Conservation (phyloP, 768 basidiomycete genomes). For the Filobasidium wieringae region DNA sequence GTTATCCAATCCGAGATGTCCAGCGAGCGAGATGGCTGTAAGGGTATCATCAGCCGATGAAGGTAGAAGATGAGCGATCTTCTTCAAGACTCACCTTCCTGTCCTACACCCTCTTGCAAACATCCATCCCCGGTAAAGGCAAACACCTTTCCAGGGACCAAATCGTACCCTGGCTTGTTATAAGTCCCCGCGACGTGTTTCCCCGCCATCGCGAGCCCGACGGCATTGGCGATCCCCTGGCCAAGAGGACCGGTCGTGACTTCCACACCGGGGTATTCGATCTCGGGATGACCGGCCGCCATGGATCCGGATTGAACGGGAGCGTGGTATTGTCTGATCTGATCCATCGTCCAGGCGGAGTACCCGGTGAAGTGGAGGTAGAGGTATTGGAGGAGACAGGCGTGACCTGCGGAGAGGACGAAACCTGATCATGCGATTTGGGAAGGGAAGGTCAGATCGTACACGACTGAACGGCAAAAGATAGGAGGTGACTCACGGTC, state of each 20-base stretch:
- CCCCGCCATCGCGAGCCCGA: constrained; percentile 33
- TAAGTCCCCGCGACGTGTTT: constrained; percentile 31
- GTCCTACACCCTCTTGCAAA: constrained; percentile 37
- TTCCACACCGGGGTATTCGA: constrained; percentile 30
- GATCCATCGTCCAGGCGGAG: constrained; percentile 35
- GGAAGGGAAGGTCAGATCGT: neutral
- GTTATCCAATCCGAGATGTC: constrained; percentile 35
- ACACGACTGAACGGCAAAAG: neutral
- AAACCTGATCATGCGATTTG: too few species aligned
- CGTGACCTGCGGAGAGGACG: constrained; percentile 22
- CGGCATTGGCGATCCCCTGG: constrained; percentile 38
- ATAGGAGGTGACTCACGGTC: constrained; percentile 17
- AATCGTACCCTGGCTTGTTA: constrained; percentile 25
- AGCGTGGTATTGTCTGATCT: constrained; percentile 35
- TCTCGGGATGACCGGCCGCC: constrained; percentile 38
- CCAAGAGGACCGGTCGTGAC: constrained; percentile 38
- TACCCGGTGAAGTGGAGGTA: constrained; percentile 37
- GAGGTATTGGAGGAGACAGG: constrained; percentile 38
- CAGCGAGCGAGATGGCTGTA: constrained; percentile 32
- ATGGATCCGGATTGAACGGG: constrained; percentile 25
- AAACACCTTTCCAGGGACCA: constrained; percentile 31
- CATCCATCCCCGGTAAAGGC: constrained; percentile 38
- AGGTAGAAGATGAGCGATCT: neutral
- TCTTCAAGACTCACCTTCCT: constrained; percentile 25
- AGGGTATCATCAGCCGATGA: neutral